phyloP scores from a whole-genome alignment of 192 early-diverging fungal species.

The Coemansia sp. region DNA sequence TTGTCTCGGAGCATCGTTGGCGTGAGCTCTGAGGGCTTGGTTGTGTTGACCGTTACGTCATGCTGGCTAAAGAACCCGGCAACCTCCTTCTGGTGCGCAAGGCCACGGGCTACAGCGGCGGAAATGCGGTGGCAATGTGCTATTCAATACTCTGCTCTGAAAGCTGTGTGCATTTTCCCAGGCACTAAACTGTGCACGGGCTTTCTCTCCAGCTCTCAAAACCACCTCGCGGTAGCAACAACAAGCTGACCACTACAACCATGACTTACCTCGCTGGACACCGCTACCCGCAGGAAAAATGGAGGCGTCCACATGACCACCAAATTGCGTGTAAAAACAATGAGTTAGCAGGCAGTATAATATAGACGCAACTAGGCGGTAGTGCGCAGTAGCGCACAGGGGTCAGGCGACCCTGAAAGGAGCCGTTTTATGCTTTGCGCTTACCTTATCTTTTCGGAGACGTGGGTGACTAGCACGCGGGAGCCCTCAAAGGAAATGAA shows the following conservation, averaged over 20 bases:
- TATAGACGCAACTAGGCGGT: neutral
- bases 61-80: slow-evolving; percentile 41
- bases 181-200: neutral
- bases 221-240: neutral
- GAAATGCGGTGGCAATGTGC: neutral
- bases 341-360: slow-evolving; percentile 4
- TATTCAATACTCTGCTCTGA: neutral
- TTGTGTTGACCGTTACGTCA: slow-evolving; percentile 47
- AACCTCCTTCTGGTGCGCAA: slow-evolving; percentile 45
- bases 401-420: neutral
- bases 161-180: neutral
- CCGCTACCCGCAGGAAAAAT: slow-evolving; percentile 17
- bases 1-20: slow-evolving; percentile 40
- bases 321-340: neutral
- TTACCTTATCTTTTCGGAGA: slow-evolving; percentile 51
- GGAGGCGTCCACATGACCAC: neutral
- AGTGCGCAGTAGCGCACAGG: neutral
- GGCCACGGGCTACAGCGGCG: slow-evolving; percentile 37
- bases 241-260: neutral
- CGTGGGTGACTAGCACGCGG: slow-evolving; percentile 45
- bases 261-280: slow-evolving; percentile 28
- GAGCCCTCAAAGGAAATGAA: slow-evolving; percentile 45
- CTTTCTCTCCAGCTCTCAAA: neutral
- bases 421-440: neutral
- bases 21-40: slow-evolving; percentile 45